These are phyloP conservation scores for Geotrichum phurueaensis DNA, from an alignment of 1,139 yeast species.

Conservation along the genomic window DNA sequence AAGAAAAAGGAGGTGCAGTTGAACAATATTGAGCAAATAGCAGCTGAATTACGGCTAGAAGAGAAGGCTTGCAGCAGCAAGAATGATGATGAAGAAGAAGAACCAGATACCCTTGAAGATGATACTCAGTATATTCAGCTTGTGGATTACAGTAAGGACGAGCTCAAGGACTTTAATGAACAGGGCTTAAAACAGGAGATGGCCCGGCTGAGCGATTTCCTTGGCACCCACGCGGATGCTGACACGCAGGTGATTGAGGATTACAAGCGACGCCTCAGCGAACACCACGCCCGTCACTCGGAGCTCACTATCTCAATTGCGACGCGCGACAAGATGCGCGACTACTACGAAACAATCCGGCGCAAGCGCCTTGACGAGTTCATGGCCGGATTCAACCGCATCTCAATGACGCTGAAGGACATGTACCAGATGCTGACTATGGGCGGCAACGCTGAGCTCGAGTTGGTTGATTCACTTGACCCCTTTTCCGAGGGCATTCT, in stretches of 20 bases:
- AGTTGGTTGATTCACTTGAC: conserved; percentile 88
- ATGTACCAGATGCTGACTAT: conserved; percentile 98
- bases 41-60: conserved; percentile 6
- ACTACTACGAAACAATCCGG: background rate
- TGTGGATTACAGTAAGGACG: conserved; percentile 43
- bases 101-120: conserved; percentile 14
- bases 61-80: conserved; percentile 7
- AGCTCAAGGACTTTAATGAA: conserved; percentile 47
- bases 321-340: conserved; percentile 52
- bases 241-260: conserved; percentile 75
- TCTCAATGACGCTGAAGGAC: conserved; percentile 83
- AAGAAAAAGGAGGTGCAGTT: conserved; percentile 27
- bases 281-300: conserved; percentile 54
- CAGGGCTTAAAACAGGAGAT: conserved; percentile 50
- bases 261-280: conserved; percentile 61
- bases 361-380: conserved; percentile 48
- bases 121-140: conserved; percentile 21
- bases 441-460: conserved; percentile 99
- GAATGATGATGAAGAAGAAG: conserved; percentile 9
- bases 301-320: conserved; percentile 66
- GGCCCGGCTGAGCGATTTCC: conserved; percentile 49
- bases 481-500: conserved; percentile 97
- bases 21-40: conserved; percentile 27
- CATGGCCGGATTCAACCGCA: conserved; percentile 84
- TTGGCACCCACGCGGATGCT: conserved; percentile 55